Conservation (phyloP, 176 grass and related monocot species). For the Zea luxurians region DNA sequence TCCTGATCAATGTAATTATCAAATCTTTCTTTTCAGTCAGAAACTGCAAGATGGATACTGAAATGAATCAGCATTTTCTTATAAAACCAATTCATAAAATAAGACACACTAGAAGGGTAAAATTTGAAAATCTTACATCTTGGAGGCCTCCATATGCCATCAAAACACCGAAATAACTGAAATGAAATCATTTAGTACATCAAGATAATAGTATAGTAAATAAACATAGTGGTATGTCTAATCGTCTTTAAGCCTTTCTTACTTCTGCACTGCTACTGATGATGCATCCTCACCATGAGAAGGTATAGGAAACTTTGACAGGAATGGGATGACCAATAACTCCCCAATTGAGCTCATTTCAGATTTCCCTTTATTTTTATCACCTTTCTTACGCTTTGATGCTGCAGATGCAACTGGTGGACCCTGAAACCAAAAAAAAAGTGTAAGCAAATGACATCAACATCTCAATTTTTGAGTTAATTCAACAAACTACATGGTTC, state of each 20-base stretch:
- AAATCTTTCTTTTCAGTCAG: conserved; percentile 65
- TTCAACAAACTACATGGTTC: conserved; percentile 22
- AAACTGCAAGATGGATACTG: conserved; percentile 56
- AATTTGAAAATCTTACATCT: conserved; percentile 62
- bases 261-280: conserved; percentile 72
- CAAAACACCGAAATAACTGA: conserved; percentile 89
- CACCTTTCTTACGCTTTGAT: conserved; percentile 90
- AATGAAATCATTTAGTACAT: conserved; percentile 33
- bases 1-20: conserved; percentile 56
- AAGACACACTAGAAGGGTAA: conserved; percentile 1
- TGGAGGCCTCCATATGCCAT: conserved; percentile 90
- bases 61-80: conserved; percentile 35
- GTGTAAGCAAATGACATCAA: conserved; percentile 4
- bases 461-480: not conserved
- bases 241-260: conserved; percentile 24
- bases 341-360: conserved; percentile 77
- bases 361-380: conserved; percentile 82
- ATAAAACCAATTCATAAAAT: conserved; percentile 16
- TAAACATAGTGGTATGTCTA: conserved; percentile 8
- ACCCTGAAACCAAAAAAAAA: conserved; percentile 56
- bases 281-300: conserved; percentile 58
- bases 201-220: conserved; percentile 24
- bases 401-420: conserved; percentile 63
- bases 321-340: conserved; percentile 79
- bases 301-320: conserved; percentile 84